Evolutionary conservation across 805 yeast species (phyloP).

Genomic region (Pichia kluyveri): DNA sequence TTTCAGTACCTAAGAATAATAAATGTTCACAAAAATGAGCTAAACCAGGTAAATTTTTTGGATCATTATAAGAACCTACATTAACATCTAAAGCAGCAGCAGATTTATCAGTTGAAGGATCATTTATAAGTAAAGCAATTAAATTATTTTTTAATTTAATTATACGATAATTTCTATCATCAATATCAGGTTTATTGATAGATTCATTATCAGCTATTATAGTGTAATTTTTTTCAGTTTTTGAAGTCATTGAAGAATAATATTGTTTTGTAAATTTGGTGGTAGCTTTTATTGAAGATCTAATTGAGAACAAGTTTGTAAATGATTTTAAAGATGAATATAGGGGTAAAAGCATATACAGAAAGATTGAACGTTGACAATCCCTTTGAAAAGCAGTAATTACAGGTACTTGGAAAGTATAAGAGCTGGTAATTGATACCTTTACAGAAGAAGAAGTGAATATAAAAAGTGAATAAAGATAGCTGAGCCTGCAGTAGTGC

Average conservation of each 20-base stretch:
- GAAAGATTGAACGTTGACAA: too few species aligned
- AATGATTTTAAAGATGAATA: too few species aligned
- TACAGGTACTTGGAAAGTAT: too few species aligned
- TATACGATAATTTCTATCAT: constrained; percentile 68
- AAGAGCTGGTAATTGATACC: too few species aligned
- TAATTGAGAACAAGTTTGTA: too few species aligned
- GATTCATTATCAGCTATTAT: constrained; percentile 13
- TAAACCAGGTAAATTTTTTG: constrained; percentile 53
- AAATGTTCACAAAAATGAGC: constrained; percentile 76
- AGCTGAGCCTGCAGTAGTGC: too few species aligned
- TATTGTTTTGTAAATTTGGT: neutral
- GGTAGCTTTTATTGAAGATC: too few species aligned
- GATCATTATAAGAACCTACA: constrained; percentile 70
- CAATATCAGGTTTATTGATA: constrained; percentile 41
- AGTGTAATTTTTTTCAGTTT: constrained; percentile 4
- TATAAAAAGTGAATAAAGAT: too few species aligned
- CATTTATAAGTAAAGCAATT: constrained; percentile 55
- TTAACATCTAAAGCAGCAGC: constrained; percentile 76
- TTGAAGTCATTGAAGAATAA: constrained; percentile 1
- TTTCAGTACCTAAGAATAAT: constrained; percentile 70
- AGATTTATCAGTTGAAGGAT: constrained; percentile 61
- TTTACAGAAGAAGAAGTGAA: too few species aligned
- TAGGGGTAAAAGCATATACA: too few species aligned
- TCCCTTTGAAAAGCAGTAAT: too few species aligned
- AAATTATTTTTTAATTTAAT: constrained; percentile 51